phyloP scores from a whole-genome alignment of 106 monocot species.

The Phalaenopsis aphrodite region DNA sequence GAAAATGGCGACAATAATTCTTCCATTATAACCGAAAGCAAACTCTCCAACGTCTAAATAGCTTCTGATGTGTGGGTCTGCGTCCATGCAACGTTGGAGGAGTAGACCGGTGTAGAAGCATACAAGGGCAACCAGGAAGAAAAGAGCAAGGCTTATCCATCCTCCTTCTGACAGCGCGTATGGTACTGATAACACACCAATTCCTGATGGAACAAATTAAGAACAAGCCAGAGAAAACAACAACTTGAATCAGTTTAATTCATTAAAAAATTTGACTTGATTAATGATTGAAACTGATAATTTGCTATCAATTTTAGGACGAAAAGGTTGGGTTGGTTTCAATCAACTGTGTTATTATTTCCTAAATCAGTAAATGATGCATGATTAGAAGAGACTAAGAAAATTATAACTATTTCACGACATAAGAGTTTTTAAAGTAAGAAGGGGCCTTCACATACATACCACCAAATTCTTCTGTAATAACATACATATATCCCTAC shows the following conservation, averaged over 20 bases:
- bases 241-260: not conserved
- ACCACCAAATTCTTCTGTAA: too few species aligned
- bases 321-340: not conserved
- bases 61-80: slow-evolving; percentile 25
- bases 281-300: not conserved
- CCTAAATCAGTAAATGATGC: too few species aligned
- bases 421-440: not conserved
- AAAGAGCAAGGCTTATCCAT: slow-evolving; percentile 53
- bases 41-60: slow-evolving; percentile 64
- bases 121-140: slow-evolving; percentile 28
- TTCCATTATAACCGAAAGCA: slow-evolving; percentile 53
- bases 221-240: not conserved
- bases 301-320: not conserved
- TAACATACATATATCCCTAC: too few species aligned
- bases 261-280: not conserved
- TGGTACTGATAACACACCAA: slow-evolving; percentile 66
- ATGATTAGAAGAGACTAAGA: not conserved
- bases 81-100: slow-evolving; percentile 57
- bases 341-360: not conserved
- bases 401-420: not conserved
- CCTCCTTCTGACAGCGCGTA: slow-evolving; percentile 58
- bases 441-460: not conserved
- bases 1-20: slow-evolving; percentile 31
- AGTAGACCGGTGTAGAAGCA: slow-evolving; percentile 77
- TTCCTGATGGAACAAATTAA: slow-evolving; percentile 20